Conservation (phyloP, 2,329 filamentous ascomycete species). For the Arthrobotrys pseudoclavata region DNA sequence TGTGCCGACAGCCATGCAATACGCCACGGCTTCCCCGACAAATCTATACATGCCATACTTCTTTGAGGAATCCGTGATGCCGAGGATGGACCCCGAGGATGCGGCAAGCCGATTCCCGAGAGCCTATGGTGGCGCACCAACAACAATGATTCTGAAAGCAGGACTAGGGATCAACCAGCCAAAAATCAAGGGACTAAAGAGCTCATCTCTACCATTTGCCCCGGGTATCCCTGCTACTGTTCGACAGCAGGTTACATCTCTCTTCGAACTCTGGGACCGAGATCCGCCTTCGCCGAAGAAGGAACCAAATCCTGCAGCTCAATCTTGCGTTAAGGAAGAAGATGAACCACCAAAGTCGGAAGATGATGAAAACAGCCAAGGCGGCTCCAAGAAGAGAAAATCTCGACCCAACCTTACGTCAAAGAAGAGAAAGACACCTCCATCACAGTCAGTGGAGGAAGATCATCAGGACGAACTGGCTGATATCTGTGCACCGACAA, state of each 20-base stretch:
- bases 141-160: constrained; percentile 54
- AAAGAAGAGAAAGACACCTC: constrained; percentile 44
- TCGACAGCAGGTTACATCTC: constrained; percentile 44
- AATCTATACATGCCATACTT: constrained; percentile 58
- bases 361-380: constrained; percentile 48
- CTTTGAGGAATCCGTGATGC: constrained; percentile 57
- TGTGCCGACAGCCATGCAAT: constrained; percentile 45
- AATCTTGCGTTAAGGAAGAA: constrained; percentile 42
- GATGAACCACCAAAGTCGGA: constrained; percentile 34
- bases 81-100: constrained; percentile 48
- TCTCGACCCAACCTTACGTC: constrained; percentile 5
- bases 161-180: constrained; percentile 55
- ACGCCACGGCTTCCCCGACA: constrained; percentile 36
- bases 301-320: constrained; percentile 12
- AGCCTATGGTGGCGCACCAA: constrained; percentile 49
- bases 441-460: constrained; percentile 26
- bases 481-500: constrained; percentile 52
- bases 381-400: constrained; percentile 29
- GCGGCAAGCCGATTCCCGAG: constrained; percentile 42
- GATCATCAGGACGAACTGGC: constrained; percentile 53
- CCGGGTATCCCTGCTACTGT: constrained; percentile 40
- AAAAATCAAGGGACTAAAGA: constrained; percentile 48
- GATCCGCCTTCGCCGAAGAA: constrained; percentile 56
- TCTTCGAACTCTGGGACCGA: constrained; percentile 54
- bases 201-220: constrained; percentile 40